Evolutionary conservation across 1,284 basidiomycete genomes (phyloP), one percentile per base, ranked within the genome.

Genomic region (Pholiota adiposa): DNA sequence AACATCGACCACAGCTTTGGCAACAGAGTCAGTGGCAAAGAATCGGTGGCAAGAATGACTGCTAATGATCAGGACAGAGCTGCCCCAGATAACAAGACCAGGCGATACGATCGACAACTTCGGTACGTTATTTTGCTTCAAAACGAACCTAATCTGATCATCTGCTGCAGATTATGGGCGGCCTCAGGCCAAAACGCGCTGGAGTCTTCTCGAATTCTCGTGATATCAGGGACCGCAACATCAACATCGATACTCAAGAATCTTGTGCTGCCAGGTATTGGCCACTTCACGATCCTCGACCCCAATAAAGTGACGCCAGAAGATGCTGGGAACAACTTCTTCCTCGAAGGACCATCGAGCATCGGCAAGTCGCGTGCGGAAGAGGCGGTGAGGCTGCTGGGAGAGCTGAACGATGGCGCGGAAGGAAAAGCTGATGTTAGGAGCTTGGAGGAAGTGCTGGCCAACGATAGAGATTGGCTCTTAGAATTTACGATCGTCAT

Each of bases 241-340:
- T 88, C 92, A 0, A 91, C 92, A 29, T 90, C 93, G 58, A 86
- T 94, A 62, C 83, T 98, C 65, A 98, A 98, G 82, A 98, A 98
- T 72, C 88, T 98, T 62, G 94, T 98, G 31, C 86, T 98, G 9
- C 96, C 97, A 3, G 97, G 97, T 18, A 87, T 98, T 62, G 93
- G 96, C 19, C 85, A 91, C 70, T 97, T 98, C 72, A 94, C 94
- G 44, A 84, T 99, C 72, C 82, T 97, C 58, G 95, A 97, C 66
- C 74, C 83, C 46, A 73, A 77, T 1, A 67, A 73, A 27, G 89
- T 90, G 16, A 80, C 86, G 1, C 81, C 86, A 3, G 84, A 88
- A 52, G 96, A 99, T 69, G 87, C 94, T 0, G 95, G 95, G 0
- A 93, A 95, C 79, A 98, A 98, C 80, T 98, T 98, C 80, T 99